Base-by-base conservation (phyloP, 441 rosid species). In the Gossypium davidsonii region DNA sequence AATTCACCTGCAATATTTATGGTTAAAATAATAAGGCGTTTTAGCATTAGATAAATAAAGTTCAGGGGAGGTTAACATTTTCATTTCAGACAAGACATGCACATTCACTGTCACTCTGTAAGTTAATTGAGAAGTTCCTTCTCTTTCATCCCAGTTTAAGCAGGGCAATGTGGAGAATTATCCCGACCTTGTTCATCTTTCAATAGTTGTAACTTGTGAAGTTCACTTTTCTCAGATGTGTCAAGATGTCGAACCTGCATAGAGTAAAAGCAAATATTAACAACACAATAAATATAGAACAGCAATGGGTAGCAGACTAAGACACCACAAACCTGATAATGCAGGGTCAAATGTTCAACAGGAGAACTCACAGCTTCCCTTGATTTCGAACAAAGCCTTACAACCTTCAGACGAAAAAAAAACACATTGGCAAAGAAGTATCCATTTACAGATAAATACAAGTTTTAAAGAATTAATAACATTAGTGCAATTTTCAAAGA, bases 281-380 rank as follows among this genome's bases (percentile, higher is more conserved):
- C 63, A 70, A 70, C 53, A 53, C 9, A 44, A 65, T 51, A 6
- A 23, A 53, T 11, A 12, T 1, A 9, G 51, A 61, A 60, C 67
- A 65, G 15, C 12, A 39, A 62, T 6, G 71, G 20, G 63, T 49
- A 74, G 70, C 20, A 44, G 20, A 57, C 76, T 53, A 62, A 53
- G 21, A 53, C 28, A 68, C 17, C 44, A 74, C 87, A 68, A 82
- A 93, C 99, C 97, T 96, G 99, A 85, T 96, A 96, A 78, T 96
- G 99, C 74, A 96, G 97, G 62, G 98, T 96, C 81, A 96, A 86
- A 88, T 96, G 97, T 85, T 96, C 99, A 70, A 96, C 96, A 44
- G 99, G 99, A 76, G 97, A 93, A 79, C 98, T 93, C 14, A 96
- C 99, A 77, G 97, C 97, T 83, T 96, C 98, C 85, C 99, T 91